These are phyloP conservation scores for Colletotrichum sp. DNA, from an alignment of 2,329 filamentous ascomycete species.

Conservation along the genomic window DNA sequence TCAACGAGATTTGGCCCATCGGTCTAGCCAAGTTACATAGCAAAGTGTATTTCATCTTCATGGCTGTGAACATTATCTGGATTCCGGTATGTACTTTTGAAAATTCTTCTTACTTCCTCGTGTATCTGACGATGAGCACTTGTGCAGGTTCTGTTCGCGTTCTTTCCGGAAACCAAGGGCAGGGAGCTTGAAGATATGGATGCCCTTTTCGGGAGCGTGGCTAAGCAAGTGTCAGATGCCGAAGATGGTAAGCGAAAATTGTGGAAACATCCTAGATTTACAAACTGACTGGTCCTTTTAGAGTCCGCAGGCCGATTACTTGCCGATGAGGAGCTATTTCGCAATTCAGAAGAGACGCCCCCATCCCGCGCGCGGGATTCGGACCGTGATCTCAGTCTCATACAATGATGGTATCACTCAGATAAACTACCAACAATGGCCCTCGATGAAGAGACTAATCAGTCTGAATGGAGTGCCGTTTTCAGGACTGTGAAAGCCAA, in stretches of 20 bases:
- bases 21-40: constrained; percentile 55
- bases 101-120: no score
- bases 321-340: background rate
- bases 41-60: constrained; percentile 63
- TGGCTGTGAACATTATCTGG: constrained; percentile 54
- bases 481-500: background rate
- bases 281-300: background rate
- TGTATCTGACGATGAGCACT: background rate
- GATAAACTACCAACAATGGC: background rate
- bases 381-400: background rate
- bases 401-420: background rate
- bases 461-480: background rate
- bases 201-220: constrained; percentile 36
- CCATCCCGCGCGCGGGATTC: background rate
- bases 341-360: background rate
- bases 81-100: constrained; percentile 39
- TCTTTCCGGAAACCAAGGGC: constrained; percentile 52
- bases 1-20: constrained; percentile 60
- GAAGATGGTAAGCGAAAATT: background rate
- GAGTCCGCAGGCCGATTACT: background rate
- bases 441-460: background rate
- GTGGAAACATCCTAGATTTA: no score
- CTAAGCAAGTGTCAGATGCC: background rate
- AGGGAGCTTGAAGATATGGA: constrained; percentile 50
- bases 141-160: constrained; percentile 41